phyloP scores from a whole-genome alignment of 2,329 filamentous ascomycete genomes.

The Xylariaceae sp. region DNA sequence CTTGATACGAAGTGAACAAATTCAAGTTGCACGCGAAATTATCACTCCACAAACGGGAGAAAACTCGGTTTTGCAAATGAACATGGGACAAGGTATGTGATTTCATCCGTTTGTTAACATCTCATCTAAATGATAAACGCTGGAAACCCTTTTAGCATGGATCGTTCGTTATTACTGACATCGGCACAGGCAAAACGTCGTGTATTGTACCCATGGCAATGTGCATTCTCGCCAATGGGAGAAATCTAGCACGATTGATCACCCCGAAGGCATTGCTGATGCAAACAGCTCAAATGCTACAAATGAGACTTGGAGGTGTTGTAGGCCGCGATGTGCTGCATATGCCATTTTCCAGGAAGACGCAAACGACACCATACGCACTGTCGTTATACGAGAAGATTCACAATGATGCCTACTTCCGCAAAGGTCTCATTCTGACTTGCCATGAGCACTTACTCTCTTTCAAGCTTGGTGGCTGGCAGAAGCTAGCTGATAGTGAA shows the following conservation, averaged over 20 bases:
- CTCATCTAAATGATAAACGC: neutral
- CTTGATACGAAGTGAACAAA: slow-evolving; percentile 9
- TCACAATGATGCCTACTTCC: slow-evolving; percentile 27
- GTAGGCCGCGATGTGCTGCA: slow-evolving; percentile 52
- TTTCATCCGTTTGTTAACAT: neutral
- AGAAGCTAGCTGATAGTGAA: slow-evolving; percentile 50
- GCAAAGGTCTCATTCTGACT: slow-evolving; percentile 54
- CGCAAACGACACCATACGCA: slow-evolving; percentile 30
- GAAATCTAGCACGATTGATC: slow-evolving; percentile 49
- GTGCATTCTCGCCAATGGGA: slow-evolving; percentile 42
- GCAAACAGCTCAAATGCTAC: slow-evolving; percentile 56
- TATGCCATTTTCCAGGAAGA: slow-evolving; percentile 56
- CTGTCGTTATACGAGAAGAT: slow-evolving; percentile 38
- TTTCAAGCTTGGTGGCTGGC: slow-evolving; percentile 60
- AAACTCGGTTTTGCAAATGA: slow-evolving; percentile 10
- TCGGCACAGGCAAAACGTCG: slow-evolving; percentile 52
- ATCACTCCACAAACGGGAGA: neutral
- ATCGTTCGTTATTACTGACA: neutral
- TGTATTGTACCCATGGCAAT: slow-evolving; percentile 54
- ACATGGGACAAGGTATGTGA: slow-evolving; percentile 10
- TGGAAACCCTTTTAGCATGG: slow-evolving; percentile 32
- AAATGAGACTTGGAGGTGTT: slow-evolving; percentile 53
- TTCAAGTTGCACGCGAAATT: slow-evolving; percentile 4
- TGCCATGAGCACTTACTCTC: slow-evolving; percentile 65
- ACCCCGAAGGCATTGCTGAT: slow-evolving; percentile 56